Evolutionary conservation across 2,329 filamentous ascomycete species (phyloP).

Genomic region (Cercospora zeina): DNA sequence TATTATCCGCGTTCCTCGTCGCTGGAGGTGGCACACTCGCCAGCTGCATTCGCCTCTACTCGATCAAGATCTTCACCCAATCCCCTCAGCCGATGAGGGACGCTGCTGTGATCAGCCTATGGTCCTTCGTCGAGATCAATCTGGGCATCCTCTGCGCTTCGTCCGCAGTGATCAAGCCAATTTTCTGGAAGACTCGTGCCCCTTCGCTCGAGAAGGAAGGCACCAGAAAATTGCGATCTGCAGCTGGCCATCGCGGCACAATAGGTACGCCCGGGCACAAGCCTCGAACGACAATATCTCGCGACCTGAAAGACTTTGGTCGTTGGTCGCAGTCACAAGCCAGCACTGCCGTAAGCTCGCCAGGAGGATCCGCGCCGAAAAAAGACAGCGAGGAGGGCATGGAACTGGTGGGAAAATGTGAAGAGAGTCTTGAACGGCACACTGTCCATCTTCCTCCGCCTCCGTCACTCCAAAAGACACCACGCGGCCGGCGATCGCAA

Average conservation of each 20-base stretch:
- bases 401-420: conserved; percentile 8
- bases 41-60: conserved; percentile 38
- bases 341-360: conserved; percentile 4
- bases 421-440: conserved; percentile 16
- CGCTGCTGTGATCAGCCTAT: conserved; percentile 36
- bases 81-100: conserved; percentile 36
- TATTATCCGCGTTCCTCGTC: conserved; percentile 36
- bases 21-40: conserved; percentile 34
- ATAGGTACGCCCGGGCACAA: conserved; percentile 8
- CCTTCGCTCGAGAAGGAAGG: conserved; percentile 18
- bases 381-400: conserved; percentile 9
- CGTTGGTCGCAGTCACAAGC: conserved; percentile 19
- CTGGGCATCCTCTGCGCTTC: conserved; percentile 39
- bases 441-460: conserved; percentile 20
- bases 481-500: conserved; percentile 6
- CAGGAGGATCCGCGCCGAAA: neutral
- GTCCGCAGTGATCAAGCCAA: conserved; percentile 30
- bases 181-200: conserved; percentile 26
- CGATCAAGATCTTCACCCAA: conserved; percentile 35
- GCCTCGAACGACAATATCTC: conserved; percentile 12
- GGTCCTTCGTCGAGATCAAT: conserved; percentile 41
- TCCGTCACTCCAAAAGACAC: conserved; percentile 9
- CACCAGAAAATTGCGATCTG: conserved; percentile 4
- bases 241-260: conserved; percentile 11
- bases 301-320: conserved; percentile 17